phyloP scores from a whole-genome alignment of 495 filamentous ascomycete genomes.

The Neohortaea acidophila region DNA sequence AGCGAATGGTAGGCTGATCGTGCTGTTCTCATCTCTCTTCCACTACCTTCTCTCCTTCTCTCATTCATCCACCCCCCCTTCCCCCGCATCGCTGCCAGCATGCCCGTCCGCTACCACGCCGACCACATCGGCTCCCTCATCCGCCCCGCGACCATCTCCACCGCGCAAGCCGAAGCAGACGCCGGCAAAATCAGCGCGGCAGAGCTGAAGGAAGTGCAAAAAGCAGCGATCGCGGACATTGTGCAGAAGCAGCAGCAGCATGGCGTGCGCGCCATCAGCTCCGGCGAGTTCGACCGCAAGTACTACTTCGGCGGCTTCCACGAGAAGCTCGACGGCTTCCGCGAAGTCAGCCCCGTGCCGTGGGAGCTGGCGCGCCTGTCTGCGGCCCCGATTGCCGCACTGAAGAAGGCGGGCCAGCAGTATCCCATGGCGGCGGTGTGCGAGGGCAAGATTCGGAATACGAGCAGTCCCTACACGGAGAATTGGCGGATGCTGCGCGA shows the following conservation, averaged over 20 bases:
- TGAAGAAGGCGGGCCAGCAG: slow-evolving; percentile 17
- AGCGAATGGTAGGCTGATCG: no score
- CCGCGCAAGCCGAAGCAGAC: slow-evolving; percentile 39
- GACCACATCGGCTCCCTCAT: slow-evolving; percentile 81
- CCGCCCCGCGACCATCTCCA: slow-evolving; percentile 51
- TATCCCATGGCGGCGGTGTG: slow-evolving; percentile 44
- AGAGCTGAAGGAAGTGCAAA: slow-evolving; percentile 38
- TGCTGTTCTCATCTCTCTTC: no score
- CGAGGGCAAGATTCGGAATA: slow-evolving; percentile 31
- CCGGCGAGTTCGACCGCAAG: slow-evolving; percentile 47
- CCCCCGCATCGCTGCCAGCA: no score
- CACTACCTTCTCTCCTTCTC: no score
- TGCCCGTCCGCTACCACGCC: slow-evolving; percentile 43
- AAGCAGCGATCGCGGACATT: slow-evolving; percentile 38
- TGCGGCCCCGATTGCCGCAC: slow-evolving; percentile 16
- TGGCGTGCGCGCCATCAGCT: slow-evolving; percentile 52
- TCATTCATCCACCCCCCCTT: no score
- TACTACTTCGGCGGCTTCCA: slow-evolving; percentile 67
- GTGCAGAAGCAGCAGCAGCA: slow-evolving; percentile 26
- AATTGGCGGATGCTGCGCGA: slow-evolving; percentile 42
- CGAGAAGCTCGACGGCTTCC: slow-evolving; percentile 50
- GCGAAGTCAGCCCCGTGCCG: slow-evolving; percentile 52
- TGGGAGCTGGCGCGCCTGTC: slow-evolving; percentile 32
- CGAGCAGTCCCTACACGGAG: slow-evolving; percentile 34
- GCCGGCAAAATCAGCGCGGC: slow-evolving; percentile 31